Evolutionary conservation across 2,329 filamentous ascomycete species (phyloP).

Genomic region (Monilinia vaccinii-corymbosi): DNA sequence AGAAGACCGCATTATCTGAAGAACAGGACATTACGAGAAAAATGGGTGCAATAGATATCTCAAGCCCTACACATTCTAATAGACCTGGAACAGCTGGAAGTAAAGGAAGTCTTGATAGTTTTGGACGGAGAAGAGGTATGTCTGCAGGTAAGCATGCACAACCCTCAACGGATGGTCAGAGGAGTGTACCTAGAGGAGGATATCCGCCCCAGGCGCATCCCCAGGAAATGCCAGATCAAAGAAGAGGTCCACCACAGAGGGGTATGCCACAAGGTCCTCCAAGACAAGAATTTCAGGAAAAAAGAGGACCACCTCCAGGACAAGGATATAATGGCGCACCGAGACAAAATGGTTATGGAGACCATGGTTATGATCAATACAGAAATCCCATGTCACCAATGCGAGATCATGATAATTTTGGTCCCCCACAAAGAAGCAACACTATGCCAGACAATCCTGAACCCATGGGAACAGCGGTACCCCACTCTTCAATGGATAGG

Average conservation of each 20-base stretch:
- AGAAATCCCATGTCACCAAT: conserved; percentile 20
- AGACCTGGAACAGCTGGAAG: conserved; percentile 19
- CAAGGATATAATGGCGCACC: conserved; percentile 13
- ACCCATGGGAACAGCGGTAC: conserved; percentile 28
- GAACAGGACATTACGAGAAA: conserved; percentile 29
- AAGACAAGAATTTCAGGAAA: conserved; percentile 2
- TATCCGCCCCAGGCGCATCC: conserved; percentile 20
- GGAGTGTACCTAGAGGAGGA: conserved; percentile 18
- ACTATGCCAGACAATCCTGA: conserved; percentile 47
- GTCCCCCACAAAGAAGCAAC: conserved; percentile 47
- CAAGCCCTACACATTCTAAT: conserved; percentile 13
- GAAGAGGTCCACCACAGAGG: conserved; percentile 16
- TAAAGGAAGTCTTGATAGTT: conserved; percentile 19
- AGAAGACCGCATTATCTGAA: conserved; percentile 33
- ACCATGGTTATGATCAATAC: conserved; percentile 23
- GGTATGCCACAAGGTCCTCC: conserved; percentile 15
- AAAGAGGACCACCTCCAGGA: conserved; percentile 8
- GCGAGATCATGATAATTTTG: conserved; percentile 35
- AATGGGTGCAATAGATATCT: conserved; percentile 26
- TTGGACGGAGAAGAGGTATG: conserved; percentile 11
- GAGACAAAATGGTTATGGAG: conserved; percentile 22
- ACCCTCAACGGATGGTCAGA: conserved; percentile 22
- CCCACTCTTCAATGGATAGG: conserved; percentile 20
- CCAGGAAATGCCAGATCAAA: conserved; percentile 19
- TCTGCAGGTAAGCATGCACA: conserved; percentile 22